Evolutionary conservation across 2,329 filamentous ascomycete species (phyloP), one percentile per base, ranked within the genome.

Genomic region (Helotiales sp.): DNA sequence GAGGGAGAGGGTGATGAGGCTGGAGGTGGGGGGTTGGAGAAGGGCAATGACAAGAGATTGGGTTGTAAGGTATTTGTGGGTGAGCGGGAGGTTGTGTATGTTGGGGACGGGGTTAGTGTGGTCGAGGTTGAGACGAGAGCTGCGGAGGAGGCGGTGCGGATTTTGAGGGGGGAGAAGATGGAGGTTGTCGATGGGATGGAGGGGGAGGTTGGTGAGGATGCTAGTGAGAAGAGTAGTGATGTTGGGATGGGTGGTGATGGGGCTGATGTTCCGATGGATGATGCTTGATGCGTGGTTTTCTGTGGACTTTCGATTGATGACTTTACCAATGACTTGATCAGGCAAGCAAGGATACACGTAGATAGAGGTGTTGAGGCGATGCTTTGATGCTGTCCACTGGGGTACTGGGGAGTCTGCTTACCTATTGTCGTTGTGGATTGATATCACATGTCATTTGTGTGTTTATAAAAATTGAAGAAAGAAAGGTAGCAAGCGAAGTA

Each of bases 121-220:
- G 81, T 86, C 54, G 87, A 90, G 75, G 83, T 85, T 8, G 81
- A 83, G 78, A 84, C 83, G 0, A 84, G 77, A 75, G 88, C 86
- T 15, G 88, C 89, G 0, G 81, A 85, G 49, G 73, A 77, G 69
- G 87, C 86, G 0, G 77, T 87, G n/a, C 65, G 60, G 34, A 68
- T 77, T 50, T 71, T 80, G 65, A 69, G 68, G 47, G 63, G 6
- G 49, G 63, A 60, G 45, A 61, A 45, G 13, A 50, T 54, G 55
- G 26, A 52, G 11, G 50, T 34, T 32, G 50, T 34, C 22, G 30
- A 32, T 34, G 37, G 11, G 24, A 40, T 43, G 8, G 60, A 55
- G 22, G 45, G 40, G 2, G 52, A 59, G n/a, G 34, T 55, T 8
- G n/a, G 20, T 26, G 49, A 15, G 24, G 26, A 43, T 26, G 47